Percentiles rank a stretch among this genome's conserved stretches.
Evolutionary conservation across 83 land plant genomes (phyloP).

Genomic region (Picea abies): DNA sequence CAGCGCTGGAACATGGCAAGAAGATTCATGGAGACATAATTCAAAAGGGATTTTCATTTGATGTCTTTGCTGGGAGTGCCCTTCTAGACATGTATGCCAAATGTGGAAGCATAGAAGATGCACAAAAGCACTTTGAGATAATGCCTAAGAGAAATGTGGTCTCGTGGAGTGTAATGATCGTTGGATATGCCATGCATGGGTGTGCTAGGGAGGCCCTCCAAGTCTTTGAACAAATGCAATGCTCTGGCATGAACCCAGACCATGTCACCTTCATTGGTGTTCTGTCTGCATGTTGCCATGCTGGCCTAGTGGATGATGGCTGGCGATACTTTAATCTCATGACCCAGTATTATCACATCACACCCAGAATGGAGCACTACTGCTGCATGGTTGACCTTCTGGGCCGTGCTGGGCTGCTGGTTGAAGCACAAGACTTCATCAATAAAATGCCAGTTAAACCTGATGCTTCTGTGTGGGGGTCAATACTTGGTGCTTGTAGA

Average conservation of each 20-base stretch:
- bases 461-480: slow-evolving; percentile 17
- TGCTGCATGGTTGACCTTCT: slow-evolving; percentile 35
- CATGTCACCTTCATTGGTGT: slow-evolving; percentile 24
- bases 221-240: slow-evolving; percentile 24
- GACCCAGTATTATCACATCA: slow-evolving; percentile 7
- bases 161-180: slow-evolving; percentile 25
- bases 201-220: slow-evolving; percentile 1
- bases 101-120: slow-evolving; percentile 22
- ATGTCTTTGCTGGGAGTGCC: slow-evolving; percentile 22
- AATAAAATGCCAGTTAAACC: slow-evolving; percentile 22
- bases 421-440: slow-evolving; percentile 17
- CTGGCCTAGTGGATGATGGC: slow-evolving; percentile 25
- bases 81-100: slow-evolving; percentile 26
- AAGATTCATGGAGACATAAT: slow-evolving; percentile 20
- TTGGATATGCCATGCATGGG: slow-evolving; percentile 27
- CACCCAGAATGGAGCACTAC: slow-evolving; percentile 26
- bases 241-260: slow-evolving; percentile 19
- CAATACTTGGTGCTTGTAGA: slow-evolving; percentile 7
- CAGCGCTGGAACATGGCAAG: background rate
- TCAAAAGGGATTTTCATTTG: background rate
- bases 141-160: slow-evolving; percentile 7
- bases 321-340: slow-evolving; percentile 12
- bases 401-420: slow-evolving; percentile 29
- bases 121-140: slow-evolving; percentile 10
- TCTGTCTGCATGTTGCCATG: slow-evolving; percentile 31